These are phyloP conservation scores for Antarctomyces pellizariae DNA, from an alignment of 495 filamentous ascomycete species.

Conservation along the genomic window DNA sequence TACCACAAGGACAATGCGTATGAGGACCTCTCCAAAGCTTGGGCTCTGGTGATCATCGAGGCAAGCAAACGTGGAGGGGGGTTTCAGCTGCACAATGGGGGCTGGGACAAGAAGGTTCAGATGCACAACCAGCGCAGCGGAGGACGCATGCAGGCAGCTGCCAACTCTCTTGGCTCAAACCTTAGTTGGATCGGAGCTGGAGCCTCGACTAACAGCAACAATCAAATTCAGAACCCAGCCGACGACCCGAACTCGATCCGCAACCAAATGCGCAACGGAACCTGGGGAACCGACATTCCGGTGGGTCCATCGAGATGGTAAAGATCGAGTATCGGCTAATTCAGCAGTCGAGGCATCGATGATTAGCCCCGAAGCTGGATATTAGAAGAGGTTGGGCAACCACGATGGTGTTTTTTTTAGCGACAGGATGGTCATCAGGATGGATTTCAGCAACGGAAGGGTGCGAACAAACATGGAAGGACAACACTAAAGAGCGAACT, in stretches of 20 bases:
- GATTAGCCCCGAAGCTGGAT: too few relatives aligned
- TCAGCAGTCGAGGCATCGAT: too few relatives aligned
- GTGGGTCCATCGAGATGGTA: too few relatives aligned
- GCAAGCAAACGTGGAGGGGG: slow-evolving; percentile 80
- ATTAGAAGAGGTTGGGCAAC: too few relatives aligned
- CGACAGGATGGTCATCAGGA: too few relatives aligned
- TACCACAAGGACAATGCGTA: slow-evolving; percentile 85
- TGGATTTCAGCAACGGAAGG: too few relatives aligned
- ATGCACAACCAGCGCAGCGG: slow-evolving; percentile 78
- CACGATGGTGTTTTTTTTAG: too few relatives aligned
- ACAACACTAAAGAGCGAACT: too few relatives aligned
- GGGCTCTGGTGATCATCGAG: slow-evolving; percentile 79
- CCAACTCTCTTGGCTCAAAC: slow-evolving; percentile 47
- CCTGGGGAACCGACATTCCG: slow-evolving; percentile 42
- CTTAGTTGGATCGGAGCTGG: slow-evolving; percentile 53
- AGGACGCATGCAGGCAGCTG: slow-evolving; percentile 59
- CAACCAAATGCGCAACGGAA: slow-evolving; percentile 57
- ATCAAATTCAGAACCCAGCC: too few relatives aligned
- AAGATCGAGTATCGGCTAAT: too few relatives aligned
- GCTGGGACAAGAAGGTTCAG: slow-evolving; percentile 73
- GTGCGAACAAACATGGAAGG: too few relatives aligned
- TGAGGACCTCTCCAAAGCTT: slow-evolving; percentile 83
- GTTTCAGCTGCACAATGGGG: slow-evolving; percentile 71
- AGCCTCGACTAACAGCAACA: slow-evolving; percentile 3
- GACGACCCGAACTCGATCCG: slow-evolving; percentile 42